phyloP scores from a whole-genome alignment of 768 basidiomycete genomes.

The Serendipita sp. region DNA sequence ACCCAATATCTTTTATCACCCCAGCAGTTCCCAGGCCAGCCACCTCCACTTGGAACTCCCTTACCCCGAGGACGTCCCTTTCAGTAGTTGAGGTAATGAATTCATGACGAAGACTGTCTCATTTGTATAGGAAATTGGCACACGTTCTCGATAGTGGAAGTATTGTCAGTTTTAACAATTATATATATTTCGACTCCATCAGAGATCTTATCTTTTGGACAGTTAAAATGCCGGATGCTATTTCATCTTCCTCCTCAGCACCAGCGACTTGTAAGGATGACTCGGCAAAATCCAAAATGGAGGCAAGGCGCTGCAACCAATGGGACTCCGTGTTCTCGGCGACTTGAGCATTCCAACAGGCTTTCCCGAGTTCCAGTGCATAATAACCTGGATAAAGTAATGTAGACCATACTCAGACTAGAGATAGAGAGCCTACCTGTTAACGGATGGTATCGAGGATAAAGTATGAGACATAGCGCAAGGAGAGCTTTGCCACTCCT shows the following conservation, averaged over 20 bases:
- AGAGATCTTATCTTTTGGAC: not conserved
- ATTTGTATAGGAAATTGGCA: not conserved
- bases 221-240: not conserved
- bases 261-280: not conserved
- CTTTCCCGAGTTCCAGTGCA: slow-evolving; percentile 58
- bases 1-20: not conserved
- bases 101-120: not conserved
- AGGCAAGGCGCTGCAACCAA: not conserved
- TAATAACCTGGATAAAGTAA: slow-evolving; percentile 42
- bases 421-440: slow-evolving; percentile 34
- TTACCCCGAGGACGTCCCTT: not conserved
- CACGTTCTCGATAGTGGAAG: not conserved
- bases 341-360: slow-evolving; percentile 51
- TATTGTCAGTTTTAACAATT: not conserved
- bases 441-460: slow-evolving; percentile 67
- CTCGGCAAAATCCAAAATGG: not conserved
- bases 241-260: not conserved
- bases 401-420: not conserved
- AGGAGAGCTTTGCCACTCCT: slow-evolving; percentile 40
- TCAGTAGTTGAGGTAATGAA: not conserved
- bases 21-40: not conserved
- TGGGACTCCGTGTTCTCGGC: slow-evolving; percentile 12
- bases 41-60: not conserved
- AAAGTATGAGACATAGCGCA: slow-evolving; percentile 51
- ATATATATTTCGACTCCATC: not conserved